A percentile compares a stretch with the other conserved stretches of the same genome.
phyloP scores from a whole-genome alignment of 164 flowering plant species.

The Protea cynaroides region DNA sequence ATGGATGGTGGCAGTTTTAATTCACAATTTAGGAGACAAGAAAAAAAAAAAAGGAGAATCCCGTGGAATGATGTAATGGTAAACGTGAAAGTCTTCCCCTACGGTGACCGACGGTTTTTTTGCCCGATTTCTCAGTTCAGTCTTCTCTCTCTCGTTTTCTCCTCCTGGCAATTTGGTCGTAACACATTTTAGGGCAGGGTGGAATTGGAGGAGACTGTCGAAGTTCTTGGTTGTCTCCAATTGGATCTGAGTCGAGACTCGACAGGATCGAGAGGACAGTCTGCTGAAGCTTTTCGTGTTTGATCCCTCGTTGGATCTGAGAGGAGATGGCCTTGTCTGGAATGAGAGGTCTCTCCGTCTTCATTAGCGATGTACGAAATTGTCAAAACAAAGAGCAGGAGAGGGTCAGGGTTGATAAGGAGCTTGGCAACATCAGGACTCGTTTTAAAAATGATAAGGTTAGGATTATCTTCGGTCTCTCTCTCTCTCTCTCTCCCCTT shows the following conservation, averaged over 20 bases:
- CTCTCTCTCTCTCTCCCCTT: not conserved
- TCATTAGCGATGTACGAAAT: constrained; percentile 89
- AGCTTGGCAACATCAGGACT: constrained; percentile 86
- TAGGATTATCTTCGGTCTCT: constrained; percentile 17
- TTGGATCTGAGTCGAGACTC: constrained; percentile 8
- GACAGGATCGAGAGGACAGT: constrained; percentile 1
- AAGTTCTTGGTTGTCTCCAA: constrained; percentile 8
- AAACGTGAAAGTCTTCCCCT: constrained; percentile 32
- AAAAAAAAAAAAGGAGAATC: not conserved
- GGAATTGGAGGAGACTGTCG: not conserved
- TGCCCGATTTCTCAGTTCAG: constrained; percentile 3
- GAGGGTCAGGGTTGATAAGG: constrained; percentile 83
- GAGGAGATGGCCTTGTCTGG: constrained; percentile 80
- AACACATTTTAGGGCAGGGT: not conserved
- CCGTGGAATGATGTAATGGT: constrained; percentile 13
- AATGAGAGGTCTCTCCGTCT: constrained; percentile 97
- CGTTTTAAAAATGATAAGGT: constrained; percentile 92
- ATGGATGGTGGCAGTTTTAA: too few species aligned
- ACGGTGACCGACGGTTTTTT: constrained; percentile 28
- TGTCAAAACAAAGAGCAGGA: constrained; percentile 91
- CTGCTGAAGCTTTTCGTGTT: not conserved
- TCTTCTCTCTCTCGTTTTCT: constrained; percentile 1
- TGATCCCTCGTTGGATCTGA: constrained; percentile 44
- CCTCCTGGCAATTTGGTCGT: constrained; percentile 1
- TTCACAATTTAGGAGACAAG: too few species aligned